phyloP scores from a whole-genome alignment of 805 yeast genomes.

The Candida maris region DNA sequence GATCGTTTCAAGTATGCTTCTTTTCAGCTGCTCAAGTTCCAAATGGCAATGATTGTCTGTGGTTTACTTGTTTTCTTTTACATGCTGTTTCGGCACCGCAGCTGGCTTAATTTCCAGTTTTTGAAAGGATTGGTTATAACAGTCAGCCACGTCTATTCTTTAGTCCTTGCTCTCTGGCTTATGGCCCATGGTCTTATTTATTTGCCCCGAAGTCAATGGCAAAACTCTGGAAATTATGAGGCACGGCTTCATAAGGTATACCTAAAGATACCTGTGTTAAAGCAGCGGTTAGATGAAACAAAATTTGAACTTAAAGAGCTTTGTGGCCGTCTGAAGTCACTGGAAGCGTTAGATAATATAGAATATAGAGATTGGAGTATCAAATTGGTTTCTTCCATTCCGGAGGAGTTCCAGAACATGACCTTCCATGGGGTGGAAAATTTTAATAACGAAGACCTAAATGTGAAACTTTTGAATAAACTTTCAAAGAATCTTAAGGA shows the following conservation, averaged over 20 bases:
- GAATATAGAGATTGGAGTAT: slow-evolving; percentile 63
- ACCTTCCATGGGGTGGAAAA: slow-evolving; percentile 25
- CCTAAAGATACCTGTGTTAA: slow-evolving; percentile 49
- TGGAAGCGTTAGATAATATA: slow-evolving; percentile 46
- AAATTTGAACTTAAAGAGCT: slow-evolving; percentile 60
- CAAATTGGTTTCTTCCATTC: slow-evolving; percentile 44
- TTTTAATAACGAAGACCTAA: slow-evolving; percentile 32
- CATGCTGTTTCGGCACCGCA: slow-evolving; percentile 39
- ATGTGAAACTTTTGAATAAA: slow-evolving; percentile 42
- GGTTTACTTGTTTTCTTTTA: slow-evolving; percentile 58
- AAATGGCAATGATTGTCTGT: slow-evolving; percentile 49
- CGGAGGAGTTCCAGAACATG: slow-evolving; percentile 30
- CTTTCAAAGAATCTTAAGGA: slow-evolving; percentile 50
- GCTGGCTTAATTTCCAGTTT: slow-evolving; percentile 37
- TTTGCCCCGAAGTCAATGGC: slow-evolving; percentile 48
- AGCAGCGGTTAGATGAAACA: slow-evolving; percentile 63
- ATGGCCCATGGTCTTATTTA: slow-evolving; percentile 78
- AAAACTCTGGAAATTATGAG: slow-evolving; percentile 24
- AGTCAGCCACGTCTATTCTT: slow-evolving; percentile 69
- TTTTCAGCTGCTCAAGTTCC: slow-evolving; percentile 55
- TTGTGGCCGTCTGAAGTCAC: slow-evolving; percentile 52
- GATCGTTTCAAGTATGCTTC: slow-evolving; percentile 55
- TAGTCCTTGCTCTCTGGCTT: slow-evolving; percentile 73
- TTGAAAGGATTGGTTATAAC: slow-evolving; percentile 70
- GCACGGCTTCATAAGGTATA: slow-evolving; percentile 36